These are phyloP conservation scores for Polyporus arcularius DNA, from an alignment of 768 basidiomycete genomes.

Conservation along the genomic window DNA sequence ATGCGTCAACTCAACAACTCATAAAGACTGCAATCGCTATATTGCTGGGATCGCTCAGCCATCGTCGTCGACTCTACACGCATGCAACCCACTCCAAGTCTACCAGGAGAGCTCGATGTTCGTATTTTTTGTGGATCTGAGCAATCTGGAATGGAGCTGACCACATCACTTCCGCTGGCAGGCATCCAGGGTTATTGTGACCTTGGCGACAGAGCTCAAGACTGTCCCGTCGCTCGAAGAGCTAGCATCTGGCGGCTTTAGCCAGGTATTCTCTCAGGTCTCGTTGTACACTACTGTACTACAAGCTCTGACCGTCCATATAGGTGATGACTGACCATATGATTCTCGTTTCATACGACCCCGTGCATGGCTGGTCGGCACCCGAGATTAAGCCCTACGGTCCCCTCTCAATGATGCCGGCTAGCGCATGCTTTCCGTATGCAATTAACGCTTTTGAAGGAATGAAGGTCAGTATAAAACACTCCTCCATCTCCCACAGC, in stretches of 20 bases:
- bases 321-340: constrained; percentile 76
- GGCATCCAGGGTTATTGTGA: constrained; percentile 57
- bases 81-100: background rate
- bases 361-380: constrained; percentile 62
- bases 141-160: background rate
- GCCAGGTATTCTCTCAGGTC: constrained; percentile 42
- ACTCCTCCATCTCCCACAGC: background rate
- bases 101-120: background rate
- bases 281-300: background rate
- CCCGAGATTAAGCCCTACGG: constrained; percentile 76
- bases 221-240: constrained; percentile 47
- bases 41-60: no score
- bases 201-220: constrained; percentile 47
- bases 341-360: constrained; percentile 63
- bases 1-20: no score
- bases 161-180: constrained; percentile 25
- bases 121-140: background rate
- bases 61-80: no score
- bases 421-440: constrained; percentile 59
- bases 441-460: constrained; percentile 62
- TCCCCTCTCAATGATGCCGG: constrained; percentile 58
- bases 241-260: constrained; percentile 44
- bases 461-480: constrained; percentile 52
- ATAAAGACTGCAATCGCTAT: no score
- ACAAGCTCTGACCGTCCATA: background rate